These are phyloP conservation scores for Mycena leptocephala DNA, from an alignment of 768 basidiomycete genomes.

Conservation along the genomic window DNA sequence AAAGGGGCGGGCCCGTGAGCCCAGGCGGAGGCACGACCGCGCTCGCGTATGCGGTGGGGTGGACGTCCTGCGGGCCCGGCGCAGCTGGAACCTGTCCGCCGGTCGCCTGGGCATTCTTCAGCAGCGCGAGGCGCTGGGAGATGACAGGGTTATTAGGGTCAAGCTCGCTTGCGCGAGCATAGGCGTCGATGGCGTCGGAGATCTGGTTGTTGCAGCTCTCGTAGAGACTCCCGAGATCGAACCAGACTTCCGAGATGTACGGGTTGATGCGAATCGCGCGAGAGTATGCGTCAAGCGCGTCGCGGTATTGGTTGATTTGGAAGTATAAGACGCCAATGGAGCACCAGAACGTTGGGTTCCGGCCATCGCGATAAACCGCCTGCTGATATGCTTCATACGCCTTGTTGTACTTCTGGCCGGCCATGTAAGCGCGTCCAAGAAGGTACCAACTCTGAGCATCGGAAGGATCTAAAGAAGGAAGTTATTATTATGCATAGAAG, in stretches of 20 bases:
- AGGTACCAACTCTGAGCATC: conserved; percentile 99
- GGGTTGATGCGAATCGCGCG: conserved; percentile 99
- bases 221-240: conserved; percentile 96
- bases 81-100: conserved; percentile 87
- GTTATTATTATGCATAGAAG: conserved; percentile 15
- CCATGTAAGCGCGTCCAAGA: conserved; percentile 98
- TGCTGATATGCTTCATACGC: conserved; percentile 99
- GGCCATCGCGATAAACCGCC: conserved; percentile 98
- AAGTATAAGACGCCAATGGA: conserved; percentile 99
- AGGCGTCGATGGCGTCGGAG: conserved; percentile 98
- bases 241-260: conserved; percentile 97
- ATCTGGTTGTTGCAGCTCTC: conserved; percentile 99
- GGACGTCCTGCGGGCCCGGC: conserved; percentile 95
- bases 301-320: conserved; percentile 99
- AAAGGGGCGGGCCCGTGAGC: conserved; percentile 76
- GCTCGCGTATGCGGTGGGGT: conserved; percentile 94
- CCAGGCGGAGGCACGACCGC: conserved; percentile 81
- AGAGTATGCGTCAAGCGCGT: conserved; percentile 98
- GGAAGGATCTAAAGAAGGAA: conserved; percentile 75
- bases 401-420: conserved; percentile 98
- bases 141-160: conserved; percentile 91
- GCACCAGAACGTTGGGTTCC: conserved; percentile 99
- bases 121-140: conserved; percentile 82
- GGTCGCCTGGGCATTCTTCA: conserved; percentile 86
- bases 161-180: conserved; percentile 94